These are phyloP conservation scores for Sugiyamaella lignohabitans DNA, from an alignment of 805 yeast genomes.

Conservation along the genomic window DNA sequence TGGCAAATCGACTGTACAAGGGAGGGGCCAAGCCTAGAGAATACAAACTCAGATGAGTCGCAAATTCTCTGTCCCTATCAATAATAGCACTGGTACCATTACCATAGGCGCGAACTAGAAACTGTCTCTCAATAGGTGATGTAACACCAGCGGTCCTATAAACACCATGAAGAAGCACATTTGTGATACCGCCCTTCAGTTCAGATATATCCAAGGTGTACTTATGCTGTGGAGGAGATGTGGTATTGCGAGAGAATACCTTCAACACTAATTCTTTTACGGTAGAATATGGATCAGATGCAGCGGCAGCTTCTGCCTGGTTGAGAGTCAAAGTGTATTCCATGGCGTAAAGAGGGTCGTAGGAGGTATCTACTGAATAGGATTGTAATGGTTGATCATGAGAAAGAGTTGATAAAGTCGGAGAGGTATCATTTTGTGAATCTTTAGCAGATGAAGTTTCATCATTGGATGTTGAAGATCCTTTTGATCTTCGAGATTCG, in stretches of 20 bases:
- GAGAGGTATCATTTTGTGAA: background rate
- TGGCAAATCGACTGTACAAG: constrained; percentile 58
- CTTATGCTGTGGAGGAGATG: constrained; percentile 2
- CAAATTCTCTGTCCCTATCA: constrained; percentile 67
- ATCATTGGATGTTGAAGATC: background rate
- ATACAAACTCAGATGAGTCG: constrained; percentile 58
- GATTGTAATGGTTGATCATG: background rate
- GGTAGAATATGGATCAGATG: constrained; percentile 10
- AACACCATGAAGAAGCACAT: constrained; percentile 28
- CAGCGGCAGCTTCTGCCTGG: background rate
- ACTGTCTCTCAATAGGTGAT: constrained; percentile 12
- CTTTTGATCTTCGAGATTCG: background rate
- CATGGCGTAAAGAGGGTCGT: constrained; percentile 15
- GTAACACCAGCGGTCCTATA: constrained; percentile 9
- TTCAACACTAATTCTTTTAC: constrained; percentile 15
- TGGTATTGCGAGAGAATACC: constrained; percentile 8
- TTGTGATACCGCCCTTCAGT: constrained; percentile 36
- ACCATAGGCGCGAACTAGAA: constrained; percentile 64
- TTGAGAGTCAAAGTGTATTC: constrained; percentile 14
- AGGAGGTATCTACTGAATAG: background rate
- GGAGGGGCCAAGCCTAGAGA: constrained; percentile 61
- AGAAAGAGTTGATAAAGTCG: background rate
- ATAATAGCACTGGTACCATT: constrained; percentile 65
- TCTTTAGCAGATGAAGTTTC: background rate
- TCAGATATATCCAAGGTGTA: constrained; percentile 19